Evolutionary conservation across 208 protist species (phyloP), one percentile per base, ranked within the genome.

Genomic region (Leishmania gerbilli): DNA sequence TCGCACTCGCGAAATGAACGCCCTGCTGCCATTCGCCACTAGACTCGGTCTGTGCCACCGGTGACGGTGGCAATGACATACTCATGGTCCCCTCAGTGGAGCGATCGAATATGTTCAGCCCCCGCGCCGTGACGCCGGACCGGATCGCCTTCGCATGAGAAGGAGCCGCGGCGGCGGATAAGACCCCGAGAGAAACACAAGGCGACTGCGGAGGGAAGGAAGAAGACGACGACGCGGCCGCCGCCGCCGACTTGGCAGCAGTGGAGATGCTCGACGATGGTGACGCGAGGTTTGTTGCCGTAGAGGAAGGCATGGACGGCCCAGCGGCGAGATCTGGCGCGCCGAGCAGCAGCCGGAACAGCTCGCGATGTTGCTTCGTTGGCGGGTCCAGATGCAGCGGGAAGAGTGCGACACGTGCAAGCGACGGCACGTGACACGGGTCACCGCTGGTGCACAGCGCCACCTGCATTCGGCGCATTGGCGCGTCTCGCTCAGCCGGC

Each of bases 341-440:
- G 19, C 90, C 93, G 56, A 96, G 87, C 62, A 98, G 88, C n/a
- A 96, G 88, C 17, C 88, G 84, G 79, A 98, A 98, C 2, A 98
- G 82, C 42, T 95, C 89, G 1, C 90, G 88, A 77, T 98, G 95
- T 69, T 98, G 93, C 17, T 89, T 77, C 42, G 95, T 98, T 9
- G 95, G 95, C 13, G 95, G 95, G 82, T 98, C 95, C 9, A 98
- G 84, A 80, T 98, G 95, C 42, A 98, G 77, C 9, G 95, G 93
- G 69, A 98, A 98, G 68, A 98, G 88, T 8, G 88, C 93, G 15
- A 98, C 91, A 24, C 92, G 89, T 24, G 95, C 84, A 45, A 81
- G 84, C 21, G 78, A 81, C 68, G 83, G 78, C 77, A 86, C 79
- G 60, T 82, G 78, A 79, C 77, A 86, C 37, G 82, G 82, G 49